A percentile compares a stretch with the other conserved stretches of the same genome.
Evolutionary conservation across 805 yeast genomes (phyloP).

Genomic region (Hanseniaspora lachancei): DNA sequence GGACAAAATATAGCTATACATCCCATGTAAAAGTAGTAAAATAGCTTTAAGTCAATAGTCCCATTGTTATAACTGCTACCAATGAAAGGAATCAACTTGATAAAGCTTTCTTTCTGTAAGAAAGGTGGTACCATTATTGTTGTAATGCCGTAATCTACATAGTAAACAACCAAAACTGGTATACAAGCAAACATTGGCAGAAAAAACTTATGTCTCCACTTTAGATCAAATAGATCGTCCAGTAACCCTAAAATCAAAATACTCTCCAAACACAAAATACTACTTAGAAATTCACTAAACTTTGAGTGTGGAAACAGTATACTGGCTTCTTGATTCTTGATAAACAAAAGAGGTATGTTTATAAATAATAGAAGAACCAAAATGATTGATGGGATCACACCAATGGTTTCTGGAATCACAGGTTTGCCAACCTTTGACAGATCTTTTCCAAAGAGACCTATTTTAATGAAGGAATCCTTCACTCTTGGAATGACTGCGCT

Average conservation of each 20-base stretch:
- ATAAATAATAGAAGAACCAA: constrained; percentile 70
- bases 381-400: constrained; percentile 74
- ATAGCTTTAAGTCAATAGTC: constrained; percentile 55
- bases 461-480: constrained; percentile 50
- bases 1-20: constrained; percentile 88
- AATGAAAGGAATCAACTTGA: constrained; percentile 17
- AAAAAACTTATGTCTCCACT: constrained; percentile 96
- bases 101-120: constrained; percentile 29
- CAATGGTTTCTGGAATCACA: constrained; percentile 77
- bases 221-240: constrained; percentile 87
- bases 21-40: constrained; percentile 84
- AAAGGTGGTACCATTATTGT: constrained; percentile 70
- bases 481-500: constrained; percentile 53
- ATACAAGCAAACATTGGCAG: constrained; percentile 88
- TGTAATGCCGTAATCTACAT: constrained; percentile 87
- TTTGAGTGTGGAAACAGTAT: constrained; percentile 59
- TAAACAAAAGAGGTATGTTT: constrained; percentile 78
- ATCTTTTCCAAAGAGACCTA: constrained; percentile 81
- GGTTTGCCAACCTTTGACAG: constrained; percentile 65
- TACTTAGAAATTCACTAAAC: constrained; percentile 74
- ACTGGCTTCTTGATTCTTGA: constrained; percentile 30
- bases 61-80: constrained; percentile 8
- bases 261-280: constrained; percentile 68
- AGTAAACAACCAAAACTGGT: constrained; percentile 81
- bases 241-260: constrained; percentile 78